Percentiles rank a stretch among this genome's conserved stretches.
These are phyloP conservation scores for Penicillium sp. DNA, from an alignment of 2,329 filamentous ascomycete genomes.

Conservation along the genomic window DNA sequence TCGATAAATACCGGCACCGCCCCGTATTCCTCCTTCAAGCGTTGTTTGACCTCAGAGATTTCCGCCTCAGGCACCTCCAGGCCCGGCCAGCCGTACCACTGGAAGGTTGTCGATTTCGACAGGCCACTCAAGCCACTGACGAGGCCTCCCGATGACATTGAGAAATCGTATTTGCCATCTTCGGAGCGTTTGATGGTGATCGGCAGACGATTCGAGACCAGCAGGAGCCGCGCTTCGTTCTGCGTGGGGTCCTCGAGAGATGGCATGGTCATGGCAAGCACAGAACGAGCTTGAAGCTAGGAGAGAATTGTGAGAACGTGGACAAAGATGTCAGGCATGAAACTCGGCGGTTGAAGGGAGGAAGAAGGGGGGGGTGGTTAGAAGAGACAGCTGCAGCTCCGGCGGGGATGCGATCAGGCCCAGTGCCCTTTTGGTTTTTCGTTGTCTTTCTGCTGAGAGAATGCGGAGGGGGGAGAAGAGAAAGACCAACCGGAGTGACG, in stretches of 20 bases:
- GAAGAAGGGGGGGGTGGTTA: neutral
- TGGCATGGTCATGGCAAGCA: constrained; percentile 31
- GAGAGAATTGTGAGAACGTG: neutral
- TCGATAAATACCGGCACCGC: constrained; percentile 91
- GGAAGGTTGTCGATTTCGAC: constrained; percentile 87
- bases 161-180: constrained; percentile 87
- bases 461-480: constrained; percentile 3
- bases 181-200: constrained; percentile 95
- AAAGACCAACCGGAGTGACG: neutral
- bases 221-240: constrained; percentile 59
- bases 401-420: constrained; percentile 4
- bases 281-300: neutral
- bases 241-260: constrained; percentile 30
- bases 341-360: neutral
- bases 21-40: constrained; percentile 80
- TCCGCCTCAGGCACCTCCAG: constrained; percentile 86
- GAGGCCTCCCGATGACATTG: constrained; percentile 93
- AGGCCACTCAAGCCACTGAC: constrained; percentile 91
- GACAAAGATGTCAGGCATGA: neutral
- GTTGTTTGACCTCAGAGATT: constrained; percentile 67
- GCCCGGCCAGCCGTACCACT: constrained; percentile 98
- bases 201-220: constrained; percentile 91
- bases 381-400: constrained; percentile 1
- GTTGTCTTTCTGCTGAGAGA: too few species aligned
- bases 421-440: too few species aligned